Percentiles rank a stretch among this genome's conserved stretches.
These are phyloP conservation scores for Lumnitzera racemosa DNA, from an alignment of 345 rosid genomes.

Conservation along the genomic window DNA sequence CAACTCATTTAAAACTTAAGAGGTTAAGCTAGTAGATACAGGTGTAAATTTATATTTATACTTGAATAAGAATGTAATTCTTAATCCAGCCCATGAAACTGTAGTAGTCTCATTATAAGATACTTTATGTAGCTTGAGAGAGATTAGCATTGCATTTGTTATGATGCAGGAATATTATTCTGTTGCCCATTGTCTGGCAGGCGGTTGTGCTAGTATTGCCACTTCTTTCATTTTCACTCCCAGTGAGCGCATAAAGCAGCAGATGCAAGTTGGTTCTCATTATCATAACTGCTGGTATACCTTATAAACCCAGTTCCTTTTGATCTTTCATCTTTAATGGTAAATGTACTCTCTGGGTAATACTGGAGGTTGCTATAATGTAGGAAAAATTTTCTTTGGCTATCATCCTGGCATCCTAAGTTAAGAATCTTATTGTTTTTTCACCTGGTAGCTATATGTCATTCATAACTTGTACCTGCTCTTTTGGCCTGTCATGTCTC, in stretches of 20 bases:
- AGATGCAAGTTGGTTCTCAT: constrained; percentile 89
- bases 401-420: too few species aligned
- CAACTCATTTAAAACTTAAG: too few species aligned
- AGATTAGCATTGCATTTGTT: constrained; percentile 1
- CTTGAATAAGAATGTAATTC: too few species aligned
- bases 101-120: too few species aligned
- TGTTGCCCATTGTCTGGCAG: constrained; percentile 76
- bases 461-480: not conserved
- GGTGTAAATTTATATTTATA: too few species aligned
- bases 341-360: too few species aligned
- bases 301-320: not conserved
- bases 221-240: constrained; percentile 90
- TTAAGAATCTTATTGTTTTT: too few species aligned
- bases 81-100: too few species aligned
- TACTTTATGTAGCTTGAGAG: not conserved
- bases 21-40: too few species aligned
- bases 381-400: too few species aligned
- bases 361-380: too few species aligned
- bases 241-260: constrained; percentile 89
- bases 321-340: too few species aligned
- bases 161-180: constrained; percentile 62
- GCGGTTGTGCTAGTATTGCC: constrained; percentile 88
- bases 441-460: not conserved
- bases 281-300: constrained; percentile 78
- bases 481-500: not conserved